phyloP scores from a whole-genome alignment of 345 rosid species.

The Microcos paniculata region DNA sequence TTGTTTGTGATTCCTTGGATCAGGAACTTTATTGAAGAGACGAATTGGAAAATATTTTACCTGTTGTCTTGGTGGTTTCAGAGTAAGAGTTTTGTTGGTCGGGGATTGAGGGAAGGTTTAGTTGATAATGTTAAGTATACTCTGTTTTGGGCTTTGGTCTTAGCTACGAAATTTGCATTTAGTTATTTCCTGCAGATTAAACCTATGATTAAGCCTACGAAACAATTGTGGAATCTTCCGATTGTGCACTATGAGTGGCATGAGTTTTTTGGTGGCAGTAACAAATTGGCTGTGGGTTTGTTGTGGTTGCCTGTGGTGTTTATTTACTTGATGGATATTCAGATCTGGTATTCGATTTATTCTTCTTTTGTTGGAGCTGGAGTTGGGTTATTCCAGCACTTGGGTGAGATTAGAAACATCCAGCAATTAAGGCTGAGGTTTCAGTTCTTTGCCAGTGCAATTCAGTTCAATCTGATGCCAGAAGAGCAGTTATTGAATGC shows the following conservation, averaged over 20 bases:
- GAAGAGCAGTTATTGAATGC: conserved; percentile 90
- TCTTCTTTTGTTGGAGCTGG: conserved; percentile 85
- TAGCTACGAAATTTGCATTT: conserved; percentile 76
- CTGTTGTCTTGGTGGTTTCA: conserved; percentile 81
- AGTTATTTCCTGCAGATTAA: conserved; percentile 88
- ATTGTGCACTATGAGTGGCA: conserved; percentile 66
- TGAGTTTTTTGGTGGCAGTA: conserved; percentile 53
- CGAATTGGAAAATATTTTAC: conserved; percentile 79
- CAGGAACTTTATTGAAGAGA: conserved; percentile 84
- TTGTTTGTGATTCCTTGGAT: conserved; percentile 86
- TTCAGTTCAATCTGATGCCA: conserved; percentile 95
- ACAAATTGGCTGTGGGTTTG: conserved; percentile 69
- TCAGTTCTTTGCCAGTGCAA: conserved; percentile 97
- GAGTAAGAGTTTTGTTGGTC: conserved; percentile 71
- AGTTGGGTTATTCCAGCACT: conserved; percentile 84
- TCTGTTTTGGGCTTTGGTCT: conserved; percentile 75
- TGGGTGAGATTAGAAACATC: conserved; percentile 94
- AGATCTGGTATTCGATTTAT: conserved; percentile 91
- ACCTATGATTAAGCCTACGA: conserved; percentile 78
- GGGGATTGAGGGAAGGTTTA: conserved; percentile 85
- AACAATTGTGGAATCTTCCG: conserved; percentile 40
- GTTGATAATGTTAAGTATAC: conserved; percentile 74
- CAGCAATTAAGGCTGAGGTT: conserved; percentile 86
- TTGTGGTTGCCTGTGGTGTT: conserved; percentile 84
- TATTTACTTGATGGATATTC: conserved; percentile 89